Percentiles rank a stretch among this genome's conserved stretches.
phyloP scores from a whole-genome alignment of 2,329 filamentous ascomycete species.

The Coniella lustricola region DNA sequence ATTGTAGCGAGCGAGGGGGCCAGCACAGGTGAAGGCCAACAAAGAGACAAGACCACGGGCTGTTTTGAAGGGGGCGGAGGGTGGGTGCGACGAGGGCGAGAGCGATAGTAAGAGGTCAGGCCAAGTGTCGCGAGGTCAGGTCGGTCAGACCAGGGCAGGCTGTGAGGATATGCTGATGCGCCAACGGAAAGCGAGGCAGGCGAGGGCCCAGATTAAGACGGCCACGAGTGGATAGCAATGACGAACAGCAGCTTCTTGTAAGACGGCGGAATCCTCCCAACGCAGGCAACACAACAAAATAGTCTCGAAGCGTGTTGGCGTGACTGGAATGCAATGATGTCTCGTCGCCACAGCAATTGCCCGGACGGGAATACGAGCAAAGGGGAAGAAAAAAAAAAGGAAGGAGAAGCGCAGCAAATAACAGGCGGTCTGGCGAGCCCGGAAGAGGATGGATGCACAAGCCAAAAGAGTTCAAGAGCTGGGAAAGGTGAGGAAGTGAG shows the following conservation, averaged over 20 bases:
- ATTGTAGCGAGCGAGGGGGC: too few species aligned
- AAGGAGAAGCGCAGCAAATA: neutral
- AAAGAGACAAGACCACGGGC: too few species aligned
- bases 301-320: slow-evolving; percentile 6
- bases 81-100: too few species aligned
- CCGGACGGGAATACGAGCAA: slow-evolving; percentile 7
- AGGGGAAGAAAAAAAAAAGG: slow-evolving; percentile 6
- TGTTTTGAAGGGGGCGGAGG: neutral
- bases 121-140: neutral
- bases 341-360: too few species aligned
- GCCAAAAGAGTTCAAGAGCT: neutral
- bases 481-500: slow-evolving; percentile 4
- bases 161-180: neutral
- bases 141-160: neutral
- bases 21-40: too few species aligned
- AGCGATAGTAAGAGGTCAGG: neutral
- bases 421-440: too few species aligned
- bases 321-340: neutral
- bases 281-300: neutral
- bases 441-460: neutral
- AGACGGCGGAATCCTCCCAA: neutral
- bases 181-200: neutral
- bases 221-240: slow-evolving; percentile 1
- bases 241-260: neutral
- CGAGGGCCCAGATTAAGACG: neutral